Percentiles rank a stretch among this genome's conserved stretches.
Conservation (phyloP, 2,329 filamentous ascomycete genomes). For the Beauveria brongniartii region DNA sequence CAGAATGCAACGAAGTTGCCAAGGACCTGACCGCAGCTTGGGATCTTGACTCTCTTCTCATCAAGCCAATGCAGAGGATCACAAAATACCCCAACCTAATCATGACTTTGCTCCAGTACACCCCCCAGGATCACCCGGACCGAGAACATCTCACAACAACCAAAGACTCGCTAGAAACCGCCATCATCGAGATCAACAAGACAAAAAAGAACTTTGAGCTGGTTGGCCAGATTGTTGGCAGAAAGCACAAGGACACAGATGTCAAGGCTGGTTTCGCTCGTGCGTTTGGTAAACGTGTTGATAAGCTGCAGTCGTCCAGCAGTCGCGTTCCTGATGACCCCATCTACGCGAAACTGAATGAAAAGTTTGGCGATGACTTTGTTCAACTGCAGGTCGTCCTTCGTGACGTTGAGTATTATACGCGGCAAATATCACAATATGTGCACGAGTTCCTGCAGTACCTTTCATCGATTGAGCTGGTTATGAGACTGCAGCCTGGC, state of each 20-base stretch:
- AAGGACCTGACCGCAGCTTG: slow-evolving; percentile 89
- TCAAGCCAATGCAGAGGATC: slow-evolving; percentile 93
- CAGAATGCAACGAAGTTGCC: slow-evolving; percentile 86
- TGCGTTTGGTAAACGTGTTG: slow-evolving; percentile 80
- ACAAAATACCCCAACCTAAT: slow-evolving; percentile 89
- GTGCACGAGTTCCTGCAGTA: slow-evolving; percentile 76
- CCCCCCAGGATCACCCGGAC: slow-evolving; percentile 78
- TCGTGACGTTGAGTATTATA: slow-evolving; percentile 89
- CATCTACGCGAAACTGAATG: slow-evolving; percentile 70
- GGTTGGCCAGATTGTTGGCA: slow-evolving; percentile 77
- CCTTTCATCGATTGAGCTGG: slow-evolving; percentile 72
- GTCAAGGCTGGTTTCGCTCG: slow-evolving; percentile 78
- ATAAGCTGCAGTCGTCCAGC: slow-evolving; percentile 66
- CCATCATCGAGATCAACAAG: slow-evolving; percentile 84
- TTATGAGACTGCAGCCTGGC: slow-evolving; percentile 64
- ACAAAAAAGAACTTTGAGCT: slow-evolving; percentile 91
- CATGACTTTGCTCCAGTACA: slow-evolving; percentile 69
- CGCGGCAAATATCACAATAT: slow-evolving; percentile 70
- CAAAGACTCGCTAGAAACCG: slow-evolving; percentile 49
- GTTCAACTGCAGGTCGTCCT: slow-evolving; percentile 87
- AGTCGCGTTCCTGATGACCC: slow-evolving; percentile 64
- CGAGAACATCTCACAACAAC: slow-evolving; percentile 51
- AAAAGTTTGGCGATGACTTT: slow-evolving; percentile 87
- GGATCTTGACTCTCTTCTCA: slow-evolving; percentile 91
- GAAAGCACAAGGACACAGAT: slow-evolving; percentile 83